A percentile compares a stretch with the other conserved stretches of the same genome.
Conservation (phyloP, 345 rosid species). For the Acer campestre region DNA sequence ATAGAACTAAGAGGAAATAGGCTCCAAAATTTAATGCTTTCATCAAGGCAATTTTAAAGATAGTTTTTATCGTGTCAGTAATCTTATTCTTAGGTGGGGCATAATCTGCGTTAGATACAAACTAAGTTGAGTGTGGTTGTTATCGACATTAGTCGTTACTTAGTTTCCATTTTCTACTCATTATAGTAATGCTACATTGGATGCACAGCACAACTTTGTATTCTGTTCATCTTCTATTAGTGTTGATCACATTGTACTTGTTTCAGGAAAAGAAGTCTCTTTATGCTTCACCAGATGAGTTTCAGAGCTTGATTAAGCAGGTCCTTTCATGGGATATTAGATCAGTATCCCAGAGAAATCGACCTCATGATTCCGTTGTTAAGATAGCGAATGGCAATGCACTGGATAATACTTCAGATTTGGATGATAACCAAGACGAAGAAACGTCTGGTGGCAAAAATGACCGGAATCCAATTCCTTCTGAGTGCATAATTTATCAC, state of each 20-base stretch:
- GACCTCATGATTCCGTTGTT: conserved; percentile 40
- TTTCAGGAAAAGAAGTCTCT: conserved; percentile 68
- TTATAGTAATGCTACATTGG: background rate
- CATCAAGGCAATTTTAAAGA: background rate
- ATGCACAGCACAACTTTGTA: background rate
- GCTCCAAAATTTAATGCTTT: background rate
- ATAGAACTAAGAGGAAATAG: background rate
- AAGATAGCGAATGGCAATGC: conserved; percentile 16
- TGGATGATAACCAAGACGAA: conserved; percentile 26
- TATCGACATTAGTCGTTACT: background rate
- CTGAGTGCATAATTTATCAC: conserved; percentile 52
- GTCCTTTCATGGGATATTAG: conserved; percentile 96
- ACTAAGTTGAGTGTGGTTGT: background rate
- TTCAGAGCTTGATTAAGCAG: conserved; percentile 63
- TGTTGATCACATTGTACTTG: conserved; percentile 19
- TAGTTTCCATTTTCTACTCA: background rate
- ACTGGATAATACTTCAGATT: conserved; percentile 18
- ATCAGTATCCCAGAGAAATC: conserved; percentile 73
- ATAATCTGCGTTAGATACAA: background rate
- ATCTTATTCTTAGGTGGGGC: background rate
- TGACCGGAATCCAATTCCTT: conserved; percentile 10
- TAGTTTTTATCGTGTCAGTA: background rate
- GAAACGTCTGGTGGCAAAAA: conserved; percentile 19
- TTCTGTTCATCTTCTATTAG: background rate
- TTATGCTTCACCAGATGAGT: conserved; percentile 66